These are phyloP conservation scores for Pulveroboletus sp. DNA, from an alignment of 768 basidiomycete species.

Conservation along the genomic window DNA sequence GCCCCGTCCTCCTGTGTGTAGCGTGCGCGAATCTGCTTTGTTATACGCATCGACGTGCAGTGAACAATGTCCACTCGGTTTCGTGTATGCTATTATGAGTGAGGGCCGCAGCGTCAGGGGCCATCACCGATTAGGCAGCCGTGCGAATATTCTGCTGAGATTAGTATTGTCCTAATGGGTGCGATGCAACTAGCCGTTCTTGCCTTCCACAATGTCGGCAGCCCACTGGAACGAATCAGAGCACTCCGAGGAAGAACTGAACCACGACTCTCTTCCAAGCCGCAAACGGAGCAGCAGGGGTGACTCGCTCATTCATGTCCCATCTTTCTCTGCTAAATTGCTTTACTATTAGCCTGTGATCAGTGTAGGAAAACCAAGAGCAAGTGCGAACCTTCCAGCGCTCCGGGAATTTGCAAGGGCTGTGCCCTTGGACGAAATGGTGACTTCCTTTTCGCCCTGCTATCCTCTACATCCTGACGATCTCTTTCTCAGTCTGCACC, in stretches of 20 bases:
- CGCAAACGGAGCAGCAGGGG: conserved; percentile 66
- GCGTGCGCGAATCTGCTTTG: not conserved
- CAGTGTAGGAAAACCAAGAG: conserved; percentile 85
- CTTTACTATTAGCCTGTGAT: conserved; percentile 60
- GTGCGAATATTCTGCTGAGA: conserved; percentile 17
- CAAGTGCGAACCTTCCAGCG: conserved; percentile 64
- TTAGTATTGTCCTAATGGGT: not conserved
- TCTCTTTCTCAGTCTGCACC: conserved; percentile 49
- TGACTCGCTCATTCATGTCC: conserved; percentile 19
- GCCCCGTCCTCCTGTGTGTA: not conserved
- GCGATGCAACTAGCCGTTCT: conserved; percentile 2
- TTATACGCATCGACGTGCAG: not conserved
- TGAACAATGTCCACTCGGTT: not conserved
- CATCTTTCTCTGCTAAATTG: conserved; percentile 11
- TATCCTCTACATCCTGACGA: conserved; percentile 8
- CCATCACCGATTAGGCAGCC: not conserved
- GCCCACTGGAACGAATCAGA: conserved; percentile 54
- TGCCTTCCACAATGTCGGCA: conserved; percentile 24
- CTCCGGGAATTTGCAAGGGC: conserved; percentile 55
- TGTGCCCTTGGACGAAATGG: conserved; percentile 54
- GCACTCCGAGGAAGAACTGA: conserved; percentile 52
- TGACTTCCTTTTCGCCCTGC: conserved; percentile 25
- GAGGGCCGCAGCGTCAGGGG: not conserved
- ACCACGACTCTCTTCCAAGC: conserved; percentile 37
- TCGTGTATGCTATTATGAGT: not conserved